Percentiles rank a stretch among this genome's conserved stretches.
phyloP scores from a whole-genome alignment of 2,329 filamentous ascomycete species.

The Penicillium sumatraense region DNA sequence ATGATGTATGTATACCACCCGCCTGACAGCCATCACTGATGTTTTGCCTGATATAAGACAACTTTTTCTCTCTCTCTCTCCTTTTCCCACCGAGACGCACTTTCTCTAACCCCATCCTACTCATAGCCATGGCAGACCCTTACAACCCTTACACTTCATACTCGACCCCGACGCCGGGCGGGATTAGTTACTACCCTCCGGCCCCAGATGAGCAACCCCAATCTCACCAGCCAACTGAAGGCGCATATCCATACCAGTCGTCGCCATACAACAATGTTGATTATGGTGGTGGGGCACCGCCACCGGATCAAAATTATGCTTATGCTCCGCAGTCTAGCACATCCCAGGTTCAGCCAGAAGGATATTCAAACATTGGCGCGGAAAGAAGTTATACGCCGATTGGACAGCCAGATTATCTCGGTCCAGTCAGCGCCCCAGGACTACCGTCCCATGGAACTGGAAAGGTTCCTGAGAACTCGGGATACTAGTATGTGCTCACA shows the following conservation, averaged over 20 bases:
- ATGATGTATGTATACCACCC: conserved; percentile 22
- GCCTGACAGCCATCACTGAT: conserved; percentile 17
- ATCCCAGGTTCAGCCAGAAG: conserved; percentile 30
- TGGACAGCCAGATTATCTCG: conserved; percentile 37
- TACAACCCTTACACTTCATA: conserved; percentile 50
- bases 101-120: conserved; percentile 5
- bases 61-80: not conserved
- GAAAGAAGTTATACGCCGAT: conserved; percentile 52
- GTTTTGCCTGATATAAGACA: not conserved
- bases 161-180: conserved; percentile 29
- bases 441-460: conserved; percentile 44
- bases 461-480: conserved; percentile 28
- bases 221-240: conserved; percentile 23
- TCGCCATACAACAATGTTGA: conserved; percentile 21
- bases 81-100: not conserved
- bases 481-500: conserved; percentile 44
- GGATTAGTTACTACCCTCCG: conserved; percentile 29
- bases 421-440: conserved; percentile 47
- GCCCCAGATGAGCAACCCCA: conserved; percentile 30
- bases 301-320: conserved; percentile 30
- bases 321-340: conserved; percentile 32
- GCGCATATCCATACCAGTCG: conserved; percentile 31
- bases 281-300: conserved; percentile 11
- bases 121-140: conserved; percentile 54
- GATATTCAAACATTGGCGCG: conserved; percentile 35